These are phyloP conservation scores for Adansonia digitata DNA, from an alignment of 345 rosid species.

Conservation along the genomic window DNA sequence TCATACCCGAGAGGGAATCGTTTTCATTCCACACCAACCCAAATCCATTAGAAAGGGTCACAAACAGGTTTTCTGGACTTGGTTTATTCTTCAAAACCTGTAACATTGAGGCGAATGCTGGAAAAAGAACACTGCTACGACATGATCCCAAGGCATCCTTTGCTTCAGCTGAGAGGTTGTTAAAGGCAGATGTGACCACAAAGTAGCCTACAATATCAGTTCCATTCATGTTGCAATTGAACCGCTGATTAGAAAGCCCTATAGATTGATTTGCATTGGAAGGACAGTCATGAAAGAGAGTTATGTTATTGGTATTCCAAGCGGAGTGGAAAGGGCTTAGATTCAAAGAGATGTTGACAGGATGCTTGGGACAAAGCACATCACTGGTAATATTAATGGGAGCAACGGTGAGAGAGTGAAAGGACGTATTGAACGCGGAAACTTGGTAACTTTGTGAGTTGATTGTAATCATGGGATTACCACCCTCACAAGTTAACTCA, in stretches of 20 bases:
- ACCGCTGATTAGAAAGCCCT: conserved; percentile 1
- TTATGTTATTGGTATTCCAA: neutral
- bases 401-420: neutral
- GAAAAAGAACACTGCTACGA: neutral
- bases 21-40: neutral
- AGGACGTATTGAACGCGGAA: neutral
- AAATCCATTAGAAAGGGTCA: conserved; percentile 2
- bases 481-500: neutral
- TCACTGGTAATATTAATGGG: neutral
- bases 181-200: neutral
- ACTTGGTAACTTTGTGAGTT: neutral
- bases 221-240: conserved; percentile 8
- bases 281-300: conserved; percentile 6
- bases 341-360: neutral
- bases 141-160: conserved; percentile 6
- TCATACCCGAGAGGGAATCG: neutral
- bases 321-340: neutral
- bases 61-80: neutral
- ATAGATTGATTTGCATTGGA: neutral
- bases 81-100: neutral
- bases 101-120: conserved; percentile 4
- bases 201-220: neutral
- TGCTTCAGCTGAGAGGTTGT: neutral
- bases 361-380: neutral
- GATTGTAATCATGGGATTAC: neutral